Base-by-base conservation (phyloP, 495 filamentous ascomycete genomes). In the Penicillium mononematosum region DNA sequence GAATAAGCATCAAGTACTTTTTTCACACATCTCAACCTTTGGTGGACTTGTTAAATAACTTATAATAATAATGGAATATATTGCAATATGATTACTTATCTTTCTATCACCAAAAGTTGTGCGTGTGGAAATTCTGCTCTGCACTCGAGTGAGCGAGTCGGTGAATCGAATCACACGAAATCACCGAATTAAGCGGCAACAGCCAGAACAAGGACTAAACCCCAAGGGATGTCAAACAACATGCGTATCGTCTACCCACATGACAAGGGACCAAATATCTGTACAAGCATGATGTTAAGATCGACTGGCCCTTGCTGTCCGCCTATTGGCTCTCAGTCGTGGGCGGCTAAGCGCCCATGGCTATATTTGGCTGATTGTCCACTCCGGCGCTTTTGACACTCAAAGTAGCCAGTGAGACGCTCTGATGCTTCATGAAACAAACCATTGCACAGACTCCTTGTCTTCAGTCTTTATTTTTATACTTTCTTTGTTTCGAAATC, bases 271-370 rank as follows among this genome's bases (percentile, higher is more conserved):
- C 14, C 16, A 10, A 50, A 25, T 36, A 22, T 17, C 27, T 38
- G 20, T 31, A 19, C 36, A 50, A 34, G 11, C 10, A 27, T 34
- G 24, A 51, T 50, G 60, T 64, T 61, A 43, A 43, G 63, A 68
- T 50, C 16, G 20, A 27, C n/a, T 9, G 19, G 6, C 19, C 17
- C 14, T 17, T 11, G 32, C 6, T 19, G n/a, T 20, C 19, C 5
- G 22, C 34, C 44, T 45, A 65, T 69, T 69, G 66, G 66, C 47
- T 60, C 2, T 36, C 11, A 44, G 42, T 32, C 29, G 22, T 44
- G 60, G 60, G 47, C 51, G 45, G 55, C 56, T 69, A 67, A 67
- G 61, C 66, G 66, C 66, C 54, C 55, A 55, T 20, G 3, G 39
- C 65, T 66, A 66, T 52, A 63, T 63, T 65, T 68, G 65, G 58